Evolutionary conservation across 192 early-diverging fungal species (phyloP).

Genomic region (Jimgerdemannia flammicorona): DNA sequence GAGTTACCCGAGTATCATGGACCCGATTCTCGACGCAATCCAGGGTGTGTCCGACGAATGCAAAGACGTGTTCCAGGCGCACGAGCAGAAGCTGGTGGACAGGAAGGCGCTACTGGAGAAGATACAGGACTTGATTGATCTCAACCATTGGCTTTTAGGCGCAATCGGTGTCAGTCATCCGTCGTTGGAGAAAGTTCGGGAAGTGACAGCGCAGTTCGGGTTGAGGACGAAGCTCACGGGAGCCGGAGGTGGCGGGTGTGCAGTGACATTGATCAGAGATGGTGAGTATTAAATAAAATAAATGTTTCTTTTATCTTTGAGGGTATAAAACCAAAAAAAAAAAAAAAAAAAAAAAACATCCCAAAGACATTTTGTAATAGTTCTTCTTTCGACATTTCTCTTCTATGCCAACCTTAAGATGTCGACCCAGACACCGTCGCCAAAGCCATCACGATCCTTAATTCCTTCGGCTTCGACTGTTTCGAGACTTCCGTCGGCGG

Average conservation of each 20-base stretch:
- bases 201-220: slow-evolving; percentile 52
- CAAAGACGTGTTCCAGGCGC: slow-evolving; percentile 29
- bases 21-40: slow-evolving; percentile 67
- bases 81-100: neutral
- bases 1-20: slow-evolving; percentile 54
- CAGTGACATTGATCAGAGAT: slow-evolving; percentile 70
- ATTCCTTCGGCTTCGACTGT: slow-evolving; percentile 60
- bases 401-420: neutral
- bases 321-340: too few relatives aligned
- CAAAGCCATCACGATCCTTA: slow-evolving; percentile 42
- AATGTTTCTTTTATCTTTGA: neutral
- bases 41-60: slow-evolving; percentile 49
- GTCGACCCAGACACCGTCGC: slow-evolving; percentile 32
- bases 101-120: neutral
- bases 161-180: slow-evolving; percentile 85
- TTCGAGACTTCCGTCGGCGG: slow-evolving; percentile 73
- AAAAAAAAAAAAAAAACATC: too few relatives aligned
- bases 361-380: neutral
- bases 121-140: slow-evolving; percentile 65
- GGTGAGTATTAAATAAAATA: slow-evolving; percentile 31
- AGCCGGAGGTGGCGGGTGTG: slow-evolving; percentile 97
- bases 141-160: slow-evolving; percentile 81
- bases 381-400: neutral
- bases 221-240: slow-evolving; percentile 91
- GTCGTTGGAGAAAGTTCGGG: slow-evolving; percentile 71